Base-by-base conservation (phyloP, 148 eudicot genomes). In the Arbutus unedo region DNA sequence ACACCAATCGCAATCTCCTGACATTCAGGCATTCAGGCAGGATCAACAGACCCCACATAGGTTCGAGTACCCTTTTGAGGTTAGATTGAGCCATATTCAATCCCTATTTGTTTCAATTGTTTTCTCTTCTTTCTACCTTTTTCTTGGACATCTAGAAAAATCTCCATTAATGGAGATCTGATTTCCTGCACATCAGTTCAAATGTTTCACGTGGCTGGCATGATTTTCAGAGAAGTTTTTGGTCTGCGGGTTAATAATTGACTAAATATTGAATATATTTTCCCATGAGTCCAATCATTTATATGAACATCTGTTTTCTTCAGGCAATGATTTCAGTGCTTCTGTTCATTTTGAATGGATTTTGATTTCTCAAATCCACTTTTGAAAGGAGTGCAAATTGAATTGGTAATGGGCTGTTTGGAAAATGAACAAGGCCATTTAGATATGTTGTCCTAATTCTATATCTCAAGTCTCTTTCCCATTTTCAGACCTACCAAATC, bases 291-390 rank as follows among this genome's bases (percentile, higher is more conserved):
- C 8, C 15, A 48, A 74, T 11, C 77, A 48, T 48, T 66, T 66
- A 25, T 11, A 0, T 23, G 15, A 4, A 50, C n/a, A 8, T 21
- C 3, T 31, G 62, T 53, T 48, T 55, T 38, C 54, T 56, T 55
- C 44, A 54, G 59, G 79, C 79, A 77, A 31, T 77, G 62, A 77
- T 38, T 77, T 77, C 79, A 38, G 47, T 54, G 79, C 48, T 54
- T 77, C 31, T 66, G 45, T 8, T 76, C 19, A 3, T 47, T 77
- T 31, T 77, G 59, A 31, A n/a, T n/a, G n/a, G n/a, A n/a, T n/a
- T n/a, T n/a, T n/a, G n/a, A n/a, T n/a, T n/a, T n/a, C n/a, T n/a
- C n/a, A n/a, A n/a, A n/a, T n/a, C n/a, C n/a, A n/a, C n/a, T n/a
- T n/a, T n/a, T n/a, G n/a, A n/a, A n/a, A n/a, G n/a, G n/a, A n/a